phyloP scores from a whole-genome alignment of 306 rosid genomes.

The Dalbergia cultrata region DNA sequence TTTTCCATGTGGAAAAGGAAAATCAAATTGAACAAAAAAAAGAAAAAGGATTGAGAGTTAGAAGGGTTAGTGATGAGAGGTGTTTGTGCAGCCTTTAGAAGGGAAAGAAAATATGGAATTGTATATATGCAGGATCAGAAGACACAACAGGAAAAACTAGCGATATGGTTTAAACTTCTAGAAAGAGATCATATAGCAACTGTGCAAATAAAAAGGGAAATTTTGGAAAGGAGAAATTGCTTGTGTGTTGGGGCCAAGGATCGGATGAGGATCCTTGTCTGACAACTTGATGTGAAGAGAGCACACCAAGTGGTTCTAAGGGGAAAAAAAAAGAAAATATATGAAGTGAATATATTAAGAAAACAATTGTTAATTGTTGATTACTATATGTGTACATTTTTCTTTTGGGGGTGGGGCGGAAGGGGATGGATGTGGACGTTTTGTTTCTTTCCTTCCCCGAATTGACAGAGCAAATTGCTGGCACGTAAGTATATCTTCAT shows the following conservation, averaged over 20 bases:
- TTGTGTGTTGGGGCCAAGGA: slow-evolving; percentile 60
- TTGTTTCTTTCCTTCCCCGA: not conserved
- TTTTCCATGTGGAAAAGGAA: slow-evolving; percentile 52
- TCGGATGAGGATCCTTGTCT: slow-evolving; percentile 58
- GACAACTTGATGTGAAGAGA: slow-evolving; percentile 43
- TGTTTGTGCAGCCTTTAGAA: no score
- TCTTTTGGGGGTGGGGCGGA: not conserved
- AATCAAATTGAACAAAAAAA: not conserved
- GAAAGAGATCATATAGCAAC: not conserved
- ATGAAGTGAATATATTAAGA: not conserved
- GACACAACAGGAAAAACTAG: not conserved
- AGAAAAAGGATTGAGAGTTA: no score
- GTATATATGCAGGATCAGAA: no score
- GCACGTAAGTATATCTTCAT: not conserved
- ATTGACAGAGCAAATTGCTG: not conserved
- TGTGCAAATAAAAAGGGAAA: not conserved
- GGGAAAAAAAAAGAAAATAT: not conserved
- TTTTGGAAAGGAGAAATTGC: not conserved
- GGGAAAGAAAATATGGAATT: no score
- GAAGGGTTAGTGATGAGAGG: no score
- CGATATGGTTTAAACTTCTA: not conserved
- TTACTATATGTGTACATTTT: not conserved
- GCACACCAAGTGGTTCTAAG: slow-evolving; percentile 16
- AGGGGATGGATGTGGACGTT: slow-evolving; percentile 35
- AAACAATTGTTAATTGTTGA: not conserved